Evolutionary conservation across 352 stramenopile genomes (phyloP), one percentile per base, ranked within the genome.

Genomic region (Pseudoperonospora humuli): DNA sequence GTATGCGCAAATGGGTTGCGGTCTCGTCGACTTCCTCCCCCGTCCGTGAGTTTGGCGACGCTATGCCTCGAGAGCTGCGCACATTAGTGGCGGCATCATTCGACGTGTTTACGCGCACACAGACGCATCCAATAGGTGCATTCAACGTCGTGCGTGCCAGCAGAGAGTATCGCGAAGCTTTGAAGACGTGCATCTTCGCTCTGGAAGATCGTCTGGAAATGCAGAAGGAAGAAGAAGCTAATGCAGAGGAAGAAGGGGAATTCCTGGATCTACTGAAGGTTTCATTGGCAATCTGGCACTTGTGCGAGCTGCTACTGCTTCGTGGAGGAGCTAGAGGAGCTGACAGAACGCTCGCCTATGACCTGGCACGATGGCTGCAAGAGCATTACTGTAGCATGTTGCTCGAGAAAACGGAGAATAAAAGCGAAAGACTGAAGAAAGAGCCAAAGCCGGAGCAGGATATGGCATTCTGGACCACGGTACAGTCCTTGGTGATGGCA

Each of bases 231-330:
- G n/a, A 45, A 6, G 40, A 51, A 9, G 21, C 19, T 5, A 26
- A 42, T 31, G 26, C 26, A 14, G 49, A 79, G 1, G 62, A 71
- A 3, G 68, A 81, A 3, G 58, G 68, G 7, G 57, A 71, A 24
- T 74, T 86, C 15, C 43, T 79, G 15, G 67, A 86, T 28, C 46
- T 89, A 40, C 45, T 91, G 19, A 87, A 89, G 57, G 76, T 85
- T 7, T 86, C 79, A 28, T 57, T 91, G 20, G 76, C 79, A 13
- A 66, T 91, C 13, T 86, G 75, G 71, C 76, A 88, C 46, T 40
- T 91, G 34, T 87, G 79, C 21, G 79, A 91, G 51, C 52, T 91
- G 33, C 57, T 89, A 19, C 71, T 87, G 17, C 62, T 91, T 7
- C 73, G 81, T 45, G 58, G 63, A 32, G 70, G 70, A 27, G 51